Percentiles rank a stretch among this genome's conserved stretches.
phyloP scores from a whole-genome alignment of 2,329 filamentous ascomycete species.

The Bisporella sp. region DNA sequence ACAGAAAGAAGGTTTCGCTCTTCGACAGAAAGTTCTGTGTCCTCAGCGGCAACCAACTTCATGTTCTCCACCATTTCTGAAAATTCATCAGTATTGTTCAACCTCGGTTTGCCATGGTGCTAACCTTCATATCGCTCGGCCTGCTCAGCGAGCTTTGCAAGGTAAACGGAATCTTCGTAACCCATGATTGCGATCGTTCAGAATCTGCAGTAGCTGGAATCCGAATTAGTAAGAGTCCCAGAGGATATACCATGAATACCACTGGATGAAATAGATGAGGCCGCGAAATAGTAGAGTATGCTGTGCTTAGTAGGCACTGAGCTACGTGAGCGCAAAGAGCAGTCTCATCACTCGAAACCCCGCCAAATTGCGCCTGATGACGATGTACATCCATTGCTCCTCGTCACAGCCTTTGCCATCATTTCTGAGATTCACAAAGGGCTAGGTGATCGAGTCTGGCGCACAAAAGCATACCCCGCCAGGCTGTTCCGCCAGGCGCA shows the following conservation, averaged over 20 bases:
- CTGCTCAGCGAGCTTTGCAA: constrained; percentile 99
- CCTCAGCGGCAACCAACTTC: constrained; percentile 92
- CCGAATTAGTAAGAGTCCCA: constrained; percentile 1
- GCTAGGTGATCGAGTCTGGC: too few species aligned
- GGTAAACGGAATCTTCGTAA: constrained; percentile 98
- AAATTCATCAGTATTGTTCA: constrained; percentile 13
- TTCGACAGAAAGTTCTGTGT: constrained; percentile 79
- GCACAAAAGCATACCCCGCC: too few species aligned
- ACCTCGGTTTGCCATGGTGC: constrained; percentile 27
- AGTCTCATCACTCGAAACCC: too few species aligned
- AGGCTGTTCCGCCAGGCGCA: too few species aligned
- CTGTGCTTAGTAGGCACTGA: too few species aligned
- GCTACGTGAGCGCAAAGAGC: too few species aligned
- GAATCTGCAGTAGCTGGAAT: constrained; percentile 8
- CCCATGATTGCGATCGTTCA: constrained; percentile 66
- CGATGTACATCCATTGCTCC: too few species aligned
- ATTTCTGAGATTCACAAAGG: too few species aligned
- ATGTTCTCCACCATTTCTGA: constrained; percentile 99
- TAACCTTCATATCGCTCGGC: constrained; percentile 99
- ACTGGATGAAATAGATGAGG: not conserved
- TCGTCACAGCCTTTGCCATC: too few species aligned
- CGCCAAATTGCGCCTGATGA: too few species aligned
- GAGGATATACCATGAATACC: too few species aligned
- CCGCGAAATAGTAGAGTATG: not conserved
- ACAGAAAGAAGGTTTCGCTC: constrained; percentile 98